Evolutionary conservation across 805 yeast species (phyloP).

Genomic region (Zygoascus flipseniorum): DNA sequence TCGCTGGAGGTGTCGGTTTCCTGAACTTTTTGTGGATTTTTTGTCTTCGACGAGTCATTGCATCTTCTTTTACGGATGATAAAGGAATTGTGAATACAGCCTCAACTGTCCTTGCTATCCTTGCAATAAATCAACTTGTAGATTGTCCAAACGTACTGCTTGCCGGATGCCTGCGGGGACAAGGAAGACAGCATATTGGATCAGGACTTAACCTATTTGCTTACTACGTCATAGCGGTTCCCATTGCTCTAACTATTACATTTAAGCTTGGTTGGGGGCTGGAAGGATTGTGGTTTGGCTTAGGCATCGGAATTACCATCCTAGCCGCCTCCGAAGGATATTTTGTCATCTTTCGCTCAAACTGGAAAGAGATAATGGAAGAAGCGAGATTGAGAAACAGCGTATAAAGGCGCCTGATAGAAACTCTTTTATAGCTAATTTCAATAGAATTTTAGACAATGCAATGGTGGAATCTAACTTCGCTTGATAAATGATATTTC

Average conservation of each 20-base stretch:
- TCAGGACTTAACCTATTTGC: constrained; percentile 60
- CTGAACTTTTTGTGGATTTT: constrained; percentile 42
- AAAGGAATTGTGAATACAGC: constrained; percentile 45
- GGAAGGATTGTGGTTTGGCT: constrained; percentile 67
- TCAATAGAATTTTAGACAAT: neutral
- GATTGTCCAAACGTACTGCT: constrained; percentile 68
- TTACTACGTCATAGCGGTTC: constrained; percentile 55
- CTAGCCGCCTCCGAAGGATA: constrained; percentile 8
- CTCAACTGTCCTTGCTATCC: constrained; percentile 50
- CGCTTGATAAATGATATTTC: no score
- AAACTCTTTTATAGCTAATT: neutral
- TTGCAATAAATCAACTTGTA: constrained; percentile 55
- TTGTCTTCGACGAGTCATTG: constrained; percentile 39
- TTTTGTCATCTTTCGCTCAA: neutral
- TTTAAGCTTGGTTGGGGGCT: constrained; percentile 40
- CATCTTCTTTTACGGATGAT: constrained; percentile 49
- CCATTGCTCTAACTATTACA: constrained; percentile 52
- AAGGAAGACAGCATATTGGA: constrained; percentile 68
- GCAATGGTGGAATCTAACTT: no score
- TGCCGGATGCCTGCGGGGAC: constrained; percentile 66
- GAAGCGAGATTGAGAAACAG: neutral
- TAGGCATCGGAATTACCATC: constrained; percentile 44
- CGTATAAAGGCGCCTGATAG: neutral
- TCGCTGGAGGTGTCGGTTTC: constrained; percentile 37
- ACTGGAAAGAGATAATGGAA: neutral